These are phyloP conservation scores for Diplosphaera chodatii DNA, from an alignment of 139 green algal species.

Conservation along the genomic window DNA sequence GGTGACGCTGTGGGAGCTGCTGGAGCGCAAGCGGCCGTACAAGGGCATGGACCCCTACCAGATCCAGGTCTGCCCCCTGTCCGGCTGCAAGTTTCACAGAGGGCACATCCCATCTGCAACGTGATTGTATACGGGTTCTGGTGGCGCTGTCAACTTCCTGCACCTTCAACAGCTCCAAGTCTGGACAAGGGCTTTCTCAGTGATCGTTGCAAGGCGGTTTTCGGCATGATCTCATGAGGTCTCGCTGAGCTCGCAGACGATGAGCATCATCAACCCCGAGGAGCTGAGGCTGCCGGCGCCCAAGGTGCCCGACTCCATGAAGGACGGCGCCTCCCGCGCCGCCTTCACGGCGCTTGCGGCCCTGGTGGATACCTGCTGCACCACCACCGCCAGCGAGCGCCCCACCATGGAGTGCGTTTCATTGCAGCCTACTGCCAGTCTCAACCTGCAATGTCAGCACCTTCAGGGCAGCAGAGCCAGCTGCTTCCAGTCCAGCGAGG, in stretches of 20 bases:
- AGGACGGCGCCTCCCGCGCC: not conserved
- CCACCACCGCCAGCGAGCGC: not conserved
- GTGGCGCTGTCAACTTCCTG: too few species aligned
- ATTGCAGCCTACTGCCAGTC: too few species aligned
- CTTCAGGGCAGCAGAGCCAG: too few species aligned
- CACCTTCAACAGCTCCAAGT: too few species aligned
- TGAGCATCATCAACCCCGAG: conserved; percentile 23
- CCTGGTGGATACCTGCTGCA: not conserved
- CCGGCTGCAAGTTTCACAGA: not conserved
- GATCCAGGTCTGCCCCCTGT: not conserved
- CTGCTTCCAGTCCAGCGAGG: too few species aligned
- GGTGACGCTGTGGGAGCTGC: conserved; percentile 55
- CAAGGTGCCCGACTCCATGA: not conserved
- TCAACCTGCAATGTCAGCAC: too few species aligned
- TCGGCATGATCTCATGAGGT: too few species aligned
- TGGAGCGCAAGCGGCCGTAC: conserved; percentile 38
- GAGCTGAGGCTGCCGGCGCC: not conserved
- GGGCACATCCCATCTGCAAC: not conserved
- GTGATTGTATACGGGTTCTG: not conserved
- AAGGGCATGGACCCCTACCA: conserved; percentile 35
- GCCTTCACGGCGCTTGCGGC: not conserved
- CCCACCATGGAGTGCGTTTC: not conserved
- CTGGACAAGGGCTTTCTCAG: too few species aligned
- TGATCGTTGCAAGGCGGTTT: too few species aligned
- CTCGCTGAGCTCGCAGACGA: not conserved